Evolutionary conservation across 495 filamentous ascomycete species (phyloP).

Genomic region (Bryoglossum gracile): DNA sequence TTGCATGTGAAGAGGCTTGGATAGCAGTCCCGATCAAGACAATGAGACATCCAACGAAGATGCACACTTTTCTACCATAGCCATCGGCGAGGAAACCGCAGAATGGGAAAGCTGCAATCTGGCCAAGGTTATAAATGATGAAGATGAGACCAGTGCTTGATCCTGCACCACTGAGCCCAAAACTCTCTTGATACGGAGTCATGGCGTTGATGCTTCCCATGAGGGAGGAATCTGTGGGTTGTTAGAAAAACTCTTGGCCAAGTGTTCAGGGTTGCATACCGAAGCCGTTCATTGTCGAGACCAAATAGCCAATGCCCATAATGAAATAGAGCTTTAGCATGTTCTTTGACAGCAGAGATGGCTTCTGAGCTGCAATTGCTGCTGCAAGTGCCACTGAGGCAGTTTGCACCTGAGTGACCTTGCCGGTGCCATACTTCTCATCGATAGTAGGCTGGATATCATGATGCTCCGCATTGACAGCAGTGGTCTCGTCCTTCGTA

Average conservation of each 20-base stretch:
- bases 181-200: slow-evolving; percentile 36
- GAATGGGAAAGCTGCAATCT: slow-evolving; percentile 37
- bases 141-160: slow-evolving; percentile 38
- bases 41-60: slow-evolving; percentile 45
- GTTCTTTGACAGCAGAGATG: slow-evolving; percentile 34
- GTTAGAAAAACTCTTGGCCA: neutral
- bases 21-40: slow-evolving; percentile 48
- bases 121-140: slow-evolving; percentile 41
- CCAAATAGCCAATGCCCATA: slow-evolving; percentile 37
- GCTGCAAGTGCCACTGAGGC: slow-evolving; percentile 35
- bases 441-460: slow-evolving; percentile 7
- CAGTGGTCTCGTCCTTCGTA: slow-evolving; percentile 6
- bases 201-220: slow-evolving; percentile 40
- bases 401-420: slow-evolving; percentile 19
- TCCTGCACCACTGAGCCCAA: slow-evolving; percentile 31
- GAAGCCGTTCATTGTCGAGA: slow-evolving; percentile 44
- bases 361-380: slow-evolving; percentile 36
- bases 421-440: slow-evolving; percentile 12
- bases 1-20: slow-evolving; percentile 41
- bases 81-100: slow-evolving; percentile 31
- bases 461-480: slow-evolving; percentile 9
- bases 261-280: slow-evolving; percentile 22
- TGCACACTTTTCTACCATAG: slow-evolving; percentile 44
- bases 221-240: slow-evolving; percentile 24
- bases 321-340: slow-evolving; percentile 42